Conservation (phyloP, 1,284 basidiomycete genomes). For the Phlebopus sp. region DNA sequence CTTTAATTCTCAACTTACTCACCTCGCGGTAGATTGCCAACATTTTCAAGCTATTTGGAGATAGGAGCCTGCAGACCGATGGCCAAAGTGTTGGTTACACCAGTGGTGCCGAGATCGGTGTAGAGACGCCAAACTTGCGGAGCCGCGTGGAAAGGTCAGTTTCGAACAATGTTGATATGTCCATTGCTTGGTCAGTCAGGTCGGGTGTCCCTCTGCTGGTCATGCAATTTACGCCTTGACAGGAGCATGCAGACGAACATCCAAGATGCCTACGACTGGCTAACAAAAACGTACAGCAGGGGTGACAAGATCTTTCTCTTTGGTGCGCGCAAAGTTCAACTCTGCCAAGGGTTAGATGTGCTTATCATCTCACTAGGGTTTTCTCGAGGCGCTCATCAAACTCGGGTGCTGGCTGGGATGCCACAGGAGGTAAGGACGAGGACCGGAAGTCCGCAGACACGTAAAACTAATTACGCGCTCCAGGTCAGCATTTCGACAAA, state of each 20-base stretch:
- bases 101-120: conserved; percentile 38
- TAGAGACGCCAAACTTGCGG: conserved; percentile 18
- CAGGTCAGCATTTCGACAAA: conserved; percentile 22
- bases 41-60: conserved; percentile 32
- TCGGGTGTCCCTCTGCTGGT: not conserved
- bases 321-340: conserved; percentile 24
- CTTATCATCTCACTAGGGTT: conserved; percentile 33
- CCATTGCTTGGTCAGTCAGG: conserved; percentile 24
- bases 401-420: conserved; percentile 41
- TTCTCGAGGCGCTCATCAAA: conserved; percentile 47
- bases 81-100: conserved; percentile 34
- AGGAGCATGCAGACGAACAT: conserved; percentile 29
- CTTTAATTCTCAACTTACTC: conserved; percentile 5
- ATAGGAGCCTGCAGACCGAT: conserved; percentile 21
- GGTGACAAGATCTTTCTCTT: conserved; percentile 44
- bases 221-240: conserved; percentile 19
- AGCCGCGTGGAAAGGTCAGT: conserved; percentile 16
- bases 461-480: not conserved
- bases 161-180: conserved; percentile 23
- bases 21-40: conserved; percentile 32
- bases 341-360: not conserved
- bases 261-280: conserved; percentile 40
- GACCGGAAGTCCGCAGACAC: not conserved
- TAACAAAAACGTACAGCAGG: conserved; percentile 34
- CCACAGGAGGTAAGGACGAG: conserved; percentile 32